Evolutionary conservation across 352 stramenopile genomes (phyloP).

Genomic region (Globisporangium nodosum): DNA sequence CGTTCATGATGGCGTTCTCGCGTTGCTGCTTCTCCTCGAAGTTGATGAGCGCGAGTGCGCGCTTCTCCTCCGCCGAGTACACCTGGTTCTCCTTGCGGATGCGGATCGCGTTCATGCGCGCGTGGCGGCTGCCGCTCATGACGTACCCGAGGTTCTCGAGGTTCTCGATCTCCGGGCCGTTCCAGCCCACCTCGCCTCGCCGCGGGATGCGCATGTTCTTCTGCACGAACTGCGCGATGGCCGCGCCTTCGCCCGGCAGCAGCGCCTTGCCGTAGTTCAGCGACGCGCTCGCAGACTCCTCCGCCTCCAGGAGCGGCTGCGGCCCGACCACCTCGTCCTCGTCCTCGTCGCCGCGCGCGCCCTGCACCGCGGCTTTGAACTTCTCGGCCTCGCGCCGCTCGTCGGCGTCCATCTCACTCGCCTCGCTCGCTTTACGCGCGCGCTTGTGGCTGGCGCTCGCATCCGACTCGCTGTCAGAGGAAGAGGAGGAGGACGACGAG

Average conservation of each 20-base stretch:
- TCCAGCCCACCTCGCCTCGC: constrained; percentile 97
- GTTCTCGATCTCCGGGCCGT: constrained; percentile 94
- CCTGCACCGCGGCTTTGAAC: constrained; percentile 89
- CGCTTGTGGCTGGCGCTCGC: constrained; percentile 20
- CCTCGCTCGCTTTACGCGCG: constrained; percentile 11
- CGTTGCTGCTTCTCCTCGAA: constrained; percentile 99
- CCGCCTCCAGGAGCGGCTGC: constrained; percentile 52
- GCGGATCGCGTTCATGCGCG: constrained; percentile 98
- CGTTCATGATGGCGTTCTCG: constrained; percentile 96
- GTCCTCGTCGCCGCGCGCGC: constrained; percentile 41
- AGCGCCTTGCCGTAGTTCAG: constrained; percentile 92
- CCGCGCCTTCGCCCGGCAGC: constrained; percentile 90
- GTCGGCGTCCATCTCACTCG: constrained; percentile 37
- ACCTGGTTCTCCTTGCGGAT: constrained; percentile 99
- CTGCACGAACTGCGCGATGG: constrained; percentile 97
- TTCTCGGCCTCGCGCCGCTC: constrained; percentile 76
- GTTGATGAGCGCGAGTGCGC: constrained; percentile 96
- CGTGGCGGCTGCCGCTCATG: constrained; percentile 97
- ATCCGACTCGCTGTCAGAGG: constrained; percentile 8
- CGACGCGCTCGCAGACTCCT: constrained; percentile 39
- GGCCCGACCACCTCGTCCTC: constrained; percentile 88
- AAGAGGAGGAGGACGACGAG: constrained; percentile 1
- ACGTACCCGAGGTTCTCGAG: constrained; percentile 95
- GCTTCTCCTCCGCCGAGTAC: constrained; percentile 98
- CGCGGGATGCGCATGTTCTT: constrained; percentile 99